A percentile compares a stretch with the other conserved stretches of the same genome.
phyloP scores from a whole-genome alignment of 345 rosid species.

The Linum usitatissimum region DNA sequence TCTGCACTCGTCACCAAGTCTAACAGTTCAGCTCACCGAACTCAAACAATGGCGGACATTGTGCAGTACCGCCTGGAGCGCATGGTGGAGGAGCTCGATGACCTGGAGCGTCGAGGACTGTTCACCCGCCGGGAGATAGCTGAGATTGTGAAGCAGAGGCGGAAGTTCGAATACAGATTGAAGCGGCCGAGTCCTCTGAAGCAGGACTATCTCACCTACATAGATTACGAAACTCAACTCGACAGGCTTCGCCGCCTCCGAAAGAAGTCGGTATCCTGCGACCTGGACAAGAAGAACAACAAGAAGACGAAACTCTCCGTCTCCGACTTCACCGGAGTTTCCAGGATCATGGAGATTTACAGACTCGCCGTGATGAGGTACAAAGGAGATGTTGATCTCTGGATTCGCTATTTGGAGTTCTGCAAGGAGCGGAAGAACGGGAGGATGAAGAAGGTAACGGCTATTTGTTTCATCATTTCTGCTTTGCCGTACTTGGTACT shows the following conservation, averaged over 20 bases:
- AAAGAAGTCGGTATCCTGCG: constrained; percentile 37
- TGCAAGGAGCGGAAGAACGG: constrained; percentile 64
- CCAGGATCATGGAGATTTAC: constrained; percentile 59
- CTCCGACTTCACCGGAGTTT: constrained; percentile 59
- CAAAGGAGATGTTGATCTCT: constrained; percentile 76
- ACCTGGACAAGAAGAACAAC: constrained; percentile 21
- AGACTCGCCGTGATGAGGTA: constrained; percentile 58
- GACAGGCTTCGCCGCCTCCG: constrained; percentile 67
- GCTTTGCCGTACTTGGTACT: too few relatives aligned
- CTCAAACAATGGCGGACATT: constrained; percentile 61
- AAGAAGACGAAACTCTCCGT: constrained; percentile 39
- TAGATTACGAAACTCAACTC: constrained; percentile 69
- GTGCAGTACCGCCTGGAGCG: constrained; percentile 96
- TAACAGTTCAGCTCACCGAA: constrained; percentile 1
- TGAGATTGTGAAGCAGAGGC: constrained; percentile 77
- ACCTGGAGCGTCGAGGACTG: constrained; percentile 56
- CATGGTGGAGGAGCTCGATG: constrained; percentile 91
- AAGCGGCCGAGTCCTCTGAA: constrained; percentile 87
- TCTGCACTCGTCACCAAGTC: constrained; percentile 12
- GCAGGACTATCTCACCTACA: constrained; percentile 66
- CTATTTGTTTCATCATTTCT: neutral
- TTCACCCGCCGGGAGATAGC: constrained; percentile 64
- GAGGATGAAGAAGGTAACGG: constrained; percentile 69
- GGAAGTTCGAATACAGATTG: constrained; percentile 84
- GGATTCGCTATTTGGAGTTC: constrained; percentile 84